Base-by-base conservation (phyloP, 2,329 filamentous ascomycete species). In the Epichloe hybrida region DNA sequence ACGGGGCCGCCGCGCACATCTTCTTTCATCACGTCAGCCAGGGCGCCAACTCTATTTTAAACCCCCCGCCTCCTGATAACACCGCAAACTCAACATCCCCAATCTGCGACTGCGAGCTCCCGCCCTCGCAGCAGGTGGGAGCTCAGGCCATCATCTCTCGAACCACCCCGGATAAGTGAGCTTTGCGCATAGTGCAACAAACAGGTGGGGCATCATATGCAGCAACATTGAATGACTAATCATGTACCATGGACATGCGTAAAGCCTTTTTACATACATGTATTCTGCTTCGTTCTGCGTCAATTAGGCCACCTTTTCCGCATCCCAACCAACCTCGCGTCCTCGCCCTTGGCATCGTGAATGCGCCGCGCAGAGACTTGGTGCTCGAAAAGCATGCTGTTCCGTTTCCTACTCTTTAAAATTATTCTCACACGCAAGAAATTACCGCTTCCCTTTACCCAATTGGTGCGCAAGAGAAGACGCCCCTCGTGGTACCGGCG, bases 391-490 rank as follows among this genome's bases (percentile, higher is more conserved):
- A 39, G 11, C 15, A 12, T 35, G n/a, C 17, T 17, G 3, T 36
- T 46, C 23, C 23, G 17, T 17, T 46, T 15, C 34, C 11, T 31
- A 20, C 8, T 46, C 9, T 36, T 36, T 31, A 11, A 3, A 34
- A 20, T 31, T 42, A 39, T 21, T 20, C 13, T 12, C 2, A 47
- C 36, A 47, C 17, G 11, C 27, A 49, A 50, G 11, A 31, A 17
- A 45, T 36, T 37, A 13, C 35, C 35, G 21, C 21, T 31, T 48
- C n/a, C 31, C 2, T 36, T 43, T 52, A 56, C 27, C 15, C 38
- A 39, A 56, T 55, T 12, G 55, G 53, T 20, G 34, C 48, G 45
- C 56, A 57, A 7, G 56, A 46, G 38, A 57, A 57, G 42, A 57
- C 54, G 3, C 54, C 21, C 9, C 45, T 49, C 7, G 52, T 53